Percentiles rank a stretch among this genome's conserved stretches.
phyloP scores from a whole-genome alignment of 352 stramenopile genomes.

The Phytophthora crassamura region DNA sequence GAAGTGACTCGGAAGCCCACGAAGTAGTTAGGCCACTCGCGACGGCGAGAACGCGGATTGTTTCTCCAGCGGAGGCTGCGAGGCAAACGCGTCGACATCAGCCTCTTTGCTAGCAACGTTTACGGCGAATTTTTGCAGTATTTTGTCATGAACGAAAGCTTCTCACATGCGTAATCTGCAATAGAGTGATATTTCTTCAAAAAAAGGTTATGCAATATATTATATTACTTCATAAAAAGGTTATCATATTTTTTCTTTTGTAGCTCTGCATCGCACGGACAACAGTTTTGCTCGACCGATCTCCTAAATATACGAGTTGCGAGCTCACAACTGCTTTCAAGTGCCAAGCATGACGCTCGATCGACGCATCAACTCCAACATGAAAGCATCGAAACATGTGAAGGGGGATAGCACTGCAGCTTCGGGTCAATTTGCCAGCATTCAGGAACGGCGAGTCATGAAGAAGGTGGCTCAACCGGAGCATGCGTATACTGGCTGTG shows the following conservation, averaged over 20 bases:
- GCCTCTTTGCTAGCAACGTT: background rate
- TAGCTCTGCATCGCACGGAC: too few relatives aligned
- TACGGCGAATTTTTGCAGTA: background rate
- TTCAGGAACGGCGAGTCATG: slow-evolving; percentile 67
- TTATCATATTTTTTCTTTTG: too few relatives aligned
- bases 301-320: too few relatives aligned
- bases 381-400: slow-evolving; percentile 3
- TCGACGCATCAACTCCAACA: slow-evolving; percentile 8
- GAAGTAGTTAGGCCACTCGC: slow-evolving; percentile 54
- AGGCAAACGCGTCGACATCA: background rate
- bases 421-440: slow-evolving; percentile 34
- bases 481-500: slow-evolving; percentile 71
- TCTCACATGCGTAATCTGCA: too few relatives aligned
- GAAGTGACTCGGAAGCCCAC: slow-evolving; percentile 46
- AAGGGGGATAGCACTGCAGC: slow-evolving; percentile 9
- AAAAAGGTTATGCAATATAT: too few relatives aligned
- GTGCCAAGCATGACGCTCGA: slow-evolving; percentile 13
- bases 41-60: background rate
- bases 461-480: slow-evolving; percentile 73
- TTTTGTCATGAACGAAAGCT: too few relatives aligned
- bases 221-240: too few relatives aligned
- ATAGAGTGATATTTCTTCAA: too few relatives aligned
- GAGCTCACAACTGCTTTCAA: slow-evolving; percentile 17
- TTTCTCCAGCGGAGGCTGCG: slow-evolving; percentile 13
- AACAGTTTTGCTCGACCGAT: too few relatives aligned